Evolutionary conservation across 495 filamentous ascomycete species (phyloP), one percentile per base, ranked within the genome.

Genomic region (Oidiodendron maius): DNA sequence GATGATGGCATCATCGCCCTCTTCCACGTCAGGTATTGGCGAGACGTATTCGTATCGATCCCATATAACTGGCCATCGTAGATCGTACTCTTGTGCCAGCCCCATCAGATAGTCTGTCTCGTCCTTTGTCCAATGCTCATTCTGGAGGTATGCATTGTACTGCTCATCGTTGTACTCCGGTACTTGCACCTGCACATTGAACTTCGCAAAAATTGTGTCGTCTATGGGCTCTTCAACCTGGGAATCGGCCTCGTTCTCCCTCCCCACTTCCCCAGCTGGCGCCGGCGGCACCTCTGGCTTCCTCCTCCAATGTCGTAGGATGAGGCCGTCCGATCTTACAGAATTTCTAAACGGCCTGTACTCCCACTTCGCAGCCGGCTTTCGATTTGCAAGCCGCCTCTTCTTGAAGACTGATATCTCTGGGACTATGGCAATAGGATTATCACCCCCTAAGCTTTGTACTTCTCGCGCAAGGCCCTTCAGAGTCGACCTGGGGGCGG

Each of bases 31-130:
- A 0, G 84, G 76, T 1, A 57, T 43, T 24, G 60, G 63, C 1
- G 84, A 77, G 41, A 71, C 65, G 57, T 81, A 95, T 18, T 95
- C 87, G 64, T 96, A 98, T 11, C 90, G 86, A 61, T 98, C 93
- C 64, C 80, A 86, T 38, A 98, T 89, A n/a, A 98, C 66, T 13
- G 90, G 69, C 84, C 93, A 98, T 46, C 91, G 81, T 37, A 95
- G 70, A 55, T 93, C 88, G 57, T 80, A 95, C 11, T 91, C 82
- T 38, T 74, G 71, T 10, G 74, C 85, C 21, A 91, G 57, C 21
- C 79, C 67, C 60, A 96, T 71, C 49, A 98, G 67, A 59, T 95
- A 95, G 58, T 96, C 89, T 4, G 93, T 97, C 64, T 98, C 93
- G 43, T 90, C 85, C 51, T 84, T 86, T 16, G 86, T 80, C 93